Evolutionary conservation across 768 basidiomycete species (phyloP).

Genomic region (Suillus placidus): DNA sequence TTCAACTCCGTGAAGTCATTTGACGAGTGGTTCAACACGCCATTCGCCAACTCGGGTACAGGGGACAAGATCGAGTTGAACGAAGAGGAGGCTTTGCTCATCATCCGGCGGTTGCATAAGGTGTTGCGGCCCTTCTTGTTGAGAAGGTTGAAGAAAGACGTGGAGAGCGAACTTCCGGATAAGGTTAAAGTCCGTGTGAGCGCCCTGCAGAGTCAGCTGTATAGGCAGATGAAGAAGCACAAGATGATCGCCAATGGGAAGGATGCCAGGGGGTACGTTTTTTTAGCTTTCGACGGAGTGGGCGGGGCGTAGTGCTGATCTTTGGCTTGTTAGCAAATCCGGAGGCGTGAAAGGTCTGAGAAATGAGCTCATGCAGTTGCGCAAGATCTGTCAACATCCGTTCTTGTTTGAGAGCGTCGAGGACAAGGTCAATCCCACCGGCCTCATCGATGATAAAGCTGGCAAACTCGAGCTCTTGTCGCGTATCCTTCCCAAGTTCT

Average conservation of each 20-base stretch:
- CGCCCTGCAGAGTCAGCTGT: slow-evolving; percentile 86
- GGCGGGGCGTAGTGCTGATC: too few relatives aligned
- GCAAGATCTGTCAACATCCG: too few relatives aligned
- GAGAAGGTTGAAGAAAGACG: slow-evolving; percentile 92
- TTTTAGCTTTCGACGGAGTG: too few relatives aligned
- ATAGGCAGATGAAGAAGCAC: slow-evolving; percentile 97
- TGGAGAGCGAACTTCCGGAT: slow-evolving; percentile 93
- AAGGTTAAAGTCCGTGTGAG: slow-evolving; percentile 98
- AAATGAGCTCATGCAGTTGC: too few relatives aligned
- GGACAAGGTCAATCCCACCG: too few relatives aligned
- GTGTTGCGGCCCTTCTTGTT: slow-evolving; percentile 94
- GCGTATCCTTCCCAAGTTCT: slow-evolving; percentile 97
- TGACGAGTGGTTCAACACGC: slow-evolving; percentile 99
- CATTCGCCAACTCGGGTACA: slow-evolving; percentile 97
- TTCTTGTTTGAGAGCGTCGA: too few relatives aligned
- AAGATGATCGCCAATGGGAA: too few relatives aligned
- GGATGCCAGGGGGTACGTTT: too few relatives aligned
- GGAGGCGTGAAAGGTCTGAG: too few relatives aligned
- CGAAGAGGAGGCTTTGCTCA: slow-evolving; percentile 98
- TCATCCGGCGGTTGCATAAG: slow-evolving; percentile 95
- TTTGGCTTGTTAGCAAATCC: too few relatives aligned
- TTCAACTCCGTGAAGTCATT: slow-evolving; percentile 99
- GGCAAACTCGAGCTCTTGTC: too few relatives aligned
- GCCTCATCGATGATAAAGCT: too few relatives aligned
- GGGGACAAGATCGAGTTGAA: slow-evolving; percentile 98